Percentiles rank a stretch among this genome's conserved stretches.
These are phyloP conservation scores for Miscanthus sacchariflorus DNA, from an alignment of 202 grass and related monocot genomes.

Conservation along the genomic window DNA sequence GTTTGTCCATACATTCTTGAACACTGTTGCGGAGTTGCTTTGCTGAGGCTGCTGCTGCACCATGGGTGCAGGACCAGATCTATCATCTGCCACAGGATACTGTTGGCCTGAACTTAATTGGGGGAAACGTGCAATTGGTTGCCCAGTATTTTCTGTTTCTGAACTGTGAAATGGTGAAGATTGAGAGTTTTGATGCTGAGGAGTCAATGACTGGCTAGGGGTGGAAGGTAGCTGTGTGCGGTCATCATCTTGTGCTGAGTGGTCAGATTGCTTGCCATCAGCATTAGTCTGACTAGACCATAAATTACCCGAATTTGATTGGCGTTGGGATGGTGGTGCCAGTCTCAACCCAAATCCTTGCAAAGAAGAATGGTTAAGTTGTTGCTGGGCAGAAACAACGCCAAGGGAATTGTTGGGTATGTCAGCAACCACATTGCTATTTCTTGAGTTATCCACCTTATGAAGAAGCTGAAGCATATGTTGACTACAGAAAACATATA, in stretches of 20 bases:
- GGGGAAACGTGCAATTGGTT: constrained; percentile 53
- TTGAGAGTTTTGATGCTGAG: constrained; percentile 46
- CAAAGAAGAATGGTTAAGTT: constrained; percentile 69
- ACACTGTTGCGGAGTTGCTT: constrained; percentile 73
- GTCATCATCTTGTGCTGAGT: constrained; percentile 57
- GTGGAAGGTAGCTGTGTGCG: constrained; percentile 56
- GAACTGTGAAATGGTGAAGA: constrained; percentile 49
- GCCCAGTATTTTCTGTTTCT: constrained; percentile 57
- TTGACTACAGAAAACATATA: constrained; percentile 76
- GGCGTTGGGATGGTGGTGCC: constrained; percentile 72
- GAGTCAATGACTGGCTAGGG: constrained; percentile 45
- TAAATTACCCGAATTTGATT: constrained; percentile 56
- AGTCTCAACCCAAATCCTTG: constrained; percentile 90
- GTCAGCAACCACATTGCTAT: constrained; percentile 56
- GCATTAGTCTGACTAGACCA: constrained; percentile 58
- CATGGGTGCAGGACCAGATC: constrained; percentile 59
- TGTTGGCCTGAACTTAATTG: constrained; percentile 63
- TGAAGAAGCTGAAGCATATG: constrained; percentile 99
- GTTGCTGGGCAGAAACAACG: constrained; percentile 61
- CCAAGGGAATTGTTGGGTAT: constrained; percentile 49
- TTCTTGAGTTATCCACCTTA: constrained; percentile 88
- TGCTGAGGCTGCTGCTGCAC: constrained; percentile 55
- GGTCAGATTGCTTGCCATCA: constrained; percentile 65
- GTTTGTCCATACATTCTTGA: constrained; percentile 99
- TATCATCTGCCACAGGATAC: constrained; percentile 59